Percentiles rank a stretch among this genome's conserved stretches.
These are phyloP conservation scores for Zelonia costaricensis DNA, from an alignment of 208 protist species.

Conservation along the genomic window DNA sequence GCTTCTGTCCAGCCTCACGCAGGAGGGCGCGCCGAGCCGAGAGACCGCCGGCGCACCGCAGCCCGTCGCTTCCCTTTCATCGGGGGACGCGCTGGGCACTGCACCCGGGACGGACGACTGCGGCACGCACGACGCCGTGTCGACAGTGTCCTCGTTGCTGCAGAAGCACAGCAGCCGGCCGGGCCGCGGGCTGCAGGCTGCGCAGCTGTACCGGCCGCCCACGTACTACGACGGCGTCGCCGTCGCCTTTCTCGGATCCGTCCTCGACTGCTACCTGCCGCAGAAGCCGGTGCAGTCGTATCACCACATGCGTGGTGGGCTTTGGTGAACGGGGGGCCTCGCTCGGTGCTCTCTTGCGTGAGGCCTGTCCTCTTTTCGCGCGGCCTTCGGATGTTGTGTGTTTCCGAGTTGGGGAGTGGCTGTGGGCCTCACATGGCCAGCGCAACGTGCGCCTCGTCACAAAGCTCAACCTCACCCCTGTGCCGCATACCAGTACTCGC, in stretches of 20 bases:
- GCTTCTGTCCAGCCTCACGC: constrained; percentile 5
- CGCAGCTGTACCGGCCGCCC: constrained; percentile 26
- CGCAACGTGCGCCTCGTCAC: too few species aligned
- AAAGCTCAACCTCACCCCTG: too few species aligned
- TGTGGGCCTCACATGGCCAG: too few species aligned
- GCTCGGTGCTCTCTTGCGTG: too few species aligned
- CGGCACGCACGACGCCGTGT: neutral
- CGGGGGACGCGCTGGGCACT: too few species aligned
- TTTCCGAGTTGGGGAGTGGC: too few species aligned
- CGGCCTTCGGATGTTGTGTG: too few species aligned
- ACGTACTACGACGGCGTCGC: constrained; percentile 82
- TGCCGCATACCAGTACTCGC: too few species aligned
- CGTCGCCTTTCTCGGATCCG: constrained; percentile 73
- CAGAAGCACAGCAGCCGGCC: neutral
- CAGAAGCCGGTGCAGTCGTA: constrained; percentile 68
- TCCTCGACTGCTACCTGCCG: constrained; percentile 86
- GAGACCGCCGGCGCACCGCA: neutral
- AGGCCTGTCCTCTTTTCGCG: too few species aligned
- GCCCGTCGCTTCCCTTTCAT: too few species aligned
- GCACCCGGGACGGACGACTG: neutral
- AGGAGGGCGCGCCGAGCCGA: neutral
- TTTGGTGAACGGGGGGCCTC: too few species aligned
- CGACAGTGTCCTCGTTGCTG: neutral
- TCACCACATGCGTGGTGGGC: constrained; percentile 69
- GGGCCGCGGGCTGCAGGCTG: neutral